Base-by-base conservation (phyloP, 208 protist species). In the Crithidia mellificae region DNA sequence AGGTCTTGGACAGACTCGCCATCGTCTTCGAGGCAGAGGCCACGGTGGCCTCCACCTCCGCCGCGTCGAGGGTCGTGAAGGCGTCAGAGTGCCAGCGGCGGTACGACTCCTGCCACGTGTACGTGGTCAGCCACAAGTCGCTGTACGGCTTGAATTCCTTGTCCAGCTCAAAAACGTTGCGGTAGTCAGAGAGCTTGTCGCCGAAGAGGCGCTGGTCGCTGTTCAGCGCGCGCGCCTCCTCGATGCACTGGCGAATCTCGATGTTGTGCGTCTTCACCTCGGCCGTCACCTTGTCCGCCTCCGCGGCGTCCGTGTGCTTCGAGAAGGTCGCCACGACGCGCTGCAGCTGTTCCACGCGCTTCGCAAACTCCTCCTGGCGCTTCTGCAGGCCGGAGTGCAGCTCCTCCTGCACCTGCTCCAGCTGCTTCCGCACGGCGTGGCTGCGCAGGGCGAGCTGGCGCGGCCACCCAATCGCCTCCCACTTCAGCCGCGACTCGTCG, bases 81-180 rank as follows among this genome's bases (percentile, higher is more conserved):
- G 93, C 84, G 51, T 97, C 96, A n/a, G 82, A 84, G 83, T 97
- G 85, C 96, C 96, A 98, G 63, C 86, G 77, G 34, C 95, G 77
- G 57, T 97, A 89, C 61, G 85, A 97, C 63, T 98, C 87, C 67
- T 93, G 84, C 97, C 97, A 99, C 12, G 91, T 86, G 78, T 94
- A 92, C 14, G 96, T 92, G 2, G 97, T 98, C 52, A 97, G 76
- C 98, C 98, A 99, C 34, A 99, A 80, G 49, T 97, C 89, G 62
- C 93, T 94, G 68, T 97, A 98, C 24, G 96, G 96, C 84, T 98
- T 98, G 75, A 99, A 98, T 68, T 98, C 92, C 78, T 98, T 98
- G 62, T 92, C 85, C 11, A 98, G 81, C 67, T 95, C 87, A 62
- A 92, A 87, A 11, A 99, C 89, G 70, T 96, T 91, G 39, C 87